Percentiles rank a stretch among this genome's conserved stretches.
These are phyloP conservation scores for Ogataea glucozyma DNA, from an alignment of 805 yeast genomes.

Conservation along the genomic window DNA sequence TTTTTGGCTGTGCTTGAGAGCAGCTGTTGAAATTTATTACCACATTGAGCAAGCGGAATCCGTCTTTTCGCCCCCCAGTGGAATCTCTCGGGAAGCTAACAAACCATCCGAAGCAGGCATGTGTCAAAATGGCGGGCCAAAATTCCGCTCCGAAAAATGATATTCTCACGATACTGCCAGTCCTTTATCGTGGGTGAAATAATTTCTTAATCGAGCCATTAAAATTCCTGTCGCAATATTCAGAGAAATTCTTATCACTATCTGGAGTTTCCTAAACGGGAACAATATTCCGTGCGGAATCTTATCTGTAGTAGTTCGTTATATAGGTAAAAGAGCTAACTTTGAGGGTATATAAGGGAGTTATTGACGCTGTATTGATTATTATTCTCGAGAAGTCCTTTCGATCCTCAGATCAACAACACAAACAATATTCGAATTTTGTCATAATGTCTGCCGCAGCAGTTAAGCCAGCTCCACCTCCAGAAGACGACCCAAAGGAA, in stretches of 20 bases:
- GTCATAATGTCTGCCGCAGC: slow-evolving; percentile 29
- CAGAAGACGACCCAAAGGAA: slow-evolving; percentile 32
- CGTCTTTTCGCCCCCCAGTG: neutral
- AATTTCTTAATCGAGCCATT: slow-evolving; percentile 3
- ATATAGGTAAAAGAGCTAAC: neutral
- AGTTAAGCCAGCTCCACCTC: slow-evolving; percentile 30
- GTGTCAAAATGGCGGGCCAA: neutral
- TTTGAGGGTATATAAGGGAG: slow-evolving; percentile 1
- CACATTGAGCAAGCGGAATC: slow-evolving; percentile 2
- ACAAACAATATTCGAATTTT: neutral
- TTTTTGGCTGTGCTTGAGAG: neutral
- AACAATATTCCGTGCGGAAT: slow-evolving; percentile 11
- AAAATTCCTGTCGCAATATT: neutral
- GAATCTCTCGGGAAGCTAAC: neutral
- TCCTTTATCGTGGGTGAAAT: slow-evolving; percentile 5
- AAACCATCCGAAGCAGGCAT: neutral
- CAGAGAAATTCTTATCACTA: slow-evolving; percentile 2
- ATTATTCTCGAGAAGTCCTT: neutral
- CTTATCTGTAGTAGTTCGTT: slow-evolving; percentile 1
- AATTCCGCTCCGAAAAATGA: too few species aligned
- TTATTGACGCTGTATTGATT: too few species aligned
- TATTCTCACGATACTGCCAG: too few species aligned
- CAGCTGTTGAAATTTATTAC: slow-evolving; percentile 6
- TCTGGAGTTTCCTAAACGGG: slow-evolving; percentile 9
- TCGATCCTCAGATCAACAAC: neutral